phyloP scores from a whole-genome alignment of 2,329 filamentous ascomycete genomes.

The Aspergillus aculeatus region DNA sequence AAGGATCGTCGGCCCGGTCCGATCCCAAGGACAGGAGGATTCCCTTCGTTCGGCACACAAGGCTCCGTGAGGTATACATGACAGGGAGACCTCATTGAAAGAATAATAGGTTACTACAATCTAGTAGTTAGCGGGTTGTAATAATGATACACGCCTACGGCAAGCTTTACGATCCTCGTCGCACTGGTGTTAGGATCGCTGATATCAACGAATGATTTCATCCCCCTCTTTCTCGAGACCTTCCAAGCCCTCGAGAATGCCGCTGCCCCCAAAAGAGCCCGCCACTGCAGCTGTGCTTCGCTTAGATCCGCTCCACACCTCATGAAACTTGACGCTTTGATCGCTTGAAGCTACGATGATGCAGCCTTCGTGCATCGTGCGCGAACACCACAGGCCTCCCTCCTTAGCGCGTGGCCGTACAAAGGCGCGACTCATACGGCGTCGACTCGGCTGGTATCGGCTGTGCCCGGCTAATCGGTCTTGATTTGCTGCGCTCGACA shows the following conservation, averaged over 20 bases:
- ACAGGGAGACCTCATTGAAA: neutral
- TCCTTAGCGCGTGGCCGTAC: constrained; percentile 44
- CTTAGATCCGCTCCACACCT: constrained; percentile 75
- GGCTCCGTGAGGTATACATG: neutral
- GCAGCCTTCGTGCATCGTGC: constrained; percentile 70
- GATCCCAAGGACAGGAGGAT: neutral
- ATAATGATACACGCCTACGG: neutral
- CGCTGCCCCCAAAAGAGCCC: constrained; percentile 74
- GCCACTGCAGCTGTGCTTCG: constrained; percentile 54
- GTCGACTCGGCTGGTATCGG: constrained; percentile 8
- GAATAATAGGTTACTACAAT: constrained; percentile 1
- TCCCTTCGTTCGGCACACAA: neutral
- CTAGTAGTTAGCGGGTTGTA: neutral
- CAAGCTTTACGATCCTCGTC: neutral
- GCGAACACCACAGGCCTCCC: constrained; percentile 55
- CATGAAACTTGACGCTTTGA: constrained; percentile 90
- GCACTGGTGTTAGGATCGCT: neutral
- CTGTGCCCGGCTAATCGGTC: constrained; percentile 2
- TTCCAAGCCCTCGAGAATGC: constrained; percentile 78
- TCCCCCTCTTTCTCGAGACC: constrained; percentile 61
- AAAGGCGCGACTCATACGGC: constrained; percentile 21
- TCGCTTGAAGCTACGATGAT: constrained; percentile 91
- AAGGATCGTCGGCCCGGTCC: constrained; percentile 1
- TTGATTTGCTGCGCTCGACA: constrained; percentile 12
- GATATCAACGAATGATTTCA: constrained; percentile 65